Conservation (phyloP, 1,284 basidiomycete genomes). For the Cutaneotrichosporon daszewskae region DNA sequence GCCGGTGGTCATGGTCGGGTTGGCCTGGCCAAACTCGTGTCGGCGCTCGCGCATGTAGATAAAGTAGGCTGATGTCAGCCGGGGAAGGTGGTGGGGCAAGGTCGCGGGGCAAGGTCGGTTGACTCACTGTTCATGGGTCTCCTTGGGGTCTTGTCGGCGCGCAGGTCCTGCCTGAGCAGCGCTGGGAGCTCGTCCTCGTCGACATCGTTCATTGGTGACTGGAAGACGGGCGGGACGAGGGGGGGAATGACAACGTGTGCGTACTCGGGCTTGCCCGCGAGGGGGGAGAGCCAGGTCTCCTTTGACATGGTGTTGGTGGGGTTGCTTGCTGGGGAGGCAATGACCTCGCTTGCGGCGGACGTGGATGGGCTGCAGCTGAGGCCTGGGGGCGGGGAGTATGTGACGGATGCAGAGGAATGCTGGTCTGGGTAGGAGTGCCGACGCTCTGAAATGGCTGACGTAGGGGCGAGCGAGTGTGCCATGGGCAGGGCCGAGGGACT, state of each 20-base stretch:
- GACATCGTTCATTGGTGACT: conserved; percentile 5
- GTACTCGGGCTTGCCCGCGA: conserved; percentile 5
- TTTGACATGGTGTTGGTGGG: too few relatives aligned
- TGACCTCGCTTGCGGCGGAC: background rate
- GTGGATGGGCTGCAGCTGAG: background rate
- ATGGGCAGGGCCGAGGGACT: too few relatives aligned
- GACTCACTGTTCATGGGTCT: conserved; percentile 20
- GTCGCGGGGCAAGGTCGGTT: too few relatives aligned
- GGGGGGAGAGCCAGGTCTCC: conserved; percentile 8
- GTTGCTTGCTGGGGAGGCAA: background rate
- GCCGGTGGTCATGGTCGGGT: conserved; percentile 16
- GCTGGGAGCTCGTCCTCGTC: conserved; percentile 19
- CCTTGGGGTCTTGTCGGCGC: conserved; percentile 13
- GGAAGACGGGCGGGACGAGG: conserved; percentile 5
- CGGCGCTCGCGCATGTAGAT: conserved; percentile 20
- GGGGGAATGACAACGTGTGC: conserved; percentile 12
- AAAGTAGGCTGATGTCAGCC: conserved; percentile 12
- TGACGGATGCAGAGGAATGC: too few relatives aligned
- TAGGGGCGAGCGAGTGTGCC: too few relatives aligned
- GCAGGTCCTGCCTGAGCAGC: conserved; percentile 17
- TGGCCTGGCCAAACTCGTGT: conserved; percentile 15
- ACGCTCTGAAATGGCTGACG: too few relatives aligned
- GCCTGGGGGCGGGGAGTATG: conserved; percentile 1
- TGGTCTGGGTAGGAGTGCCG: too few relatives aligned
- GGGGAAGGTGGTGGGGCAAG: background rate